Evolutionary conservation across 768 basidiomycete genomes (phyloP).

Genomic region (Podaxis carcinomalis): DNA sequence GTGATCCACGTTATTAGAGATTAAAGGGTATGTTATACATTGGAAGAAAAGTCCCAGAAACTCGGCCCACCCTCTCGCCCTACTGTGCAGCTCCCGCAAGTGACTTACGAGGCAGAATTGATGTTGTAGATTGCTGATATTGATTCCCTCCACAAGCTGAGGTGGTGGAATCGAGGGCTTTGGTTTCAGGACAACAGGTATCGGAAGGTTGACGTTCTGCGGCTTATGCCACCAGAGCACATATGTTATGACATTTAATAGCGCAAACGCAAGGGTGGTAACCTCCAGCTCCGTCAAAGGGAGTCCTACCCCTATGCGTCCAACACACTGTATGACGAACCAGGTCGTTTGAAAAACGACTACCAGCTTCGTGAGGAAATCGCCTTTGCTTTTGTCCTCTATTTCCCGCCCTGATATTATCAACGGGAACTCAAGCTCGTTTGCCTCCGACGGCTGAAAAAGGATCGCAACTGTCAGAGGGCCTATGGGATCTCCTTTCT

Average conservation of each 20-base stretch:
- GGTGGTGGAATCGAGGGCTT: background rate
- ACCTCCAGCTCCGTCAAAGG: background rate
- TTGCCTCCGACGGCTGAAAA: background rate
- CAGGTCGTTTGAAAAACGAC: constrained; percentile 19
- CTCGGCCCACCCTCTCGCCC: too few relatives aligned
- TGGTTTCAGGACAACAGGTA: background rate
- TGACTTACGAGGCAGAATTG: background rate
- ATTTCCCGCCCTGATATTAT: constrained; percentile 15
- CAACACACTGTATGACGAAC: constrained; percentile 15
- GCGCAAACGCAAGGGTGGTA: constrained; percentile 1
- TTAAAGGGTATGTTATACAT: background rate
- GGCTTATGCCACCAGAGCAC: constrained; percentile 10
- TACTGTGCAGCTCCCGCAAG: background rate
- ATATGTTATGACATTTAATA: constrained; percentile 3
- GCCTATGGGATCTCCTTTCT: background rate
- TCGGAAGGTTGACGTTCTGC: background rate
- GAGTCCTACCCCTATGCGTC: background rate
- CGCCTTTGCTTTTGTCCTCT: constrained; percentile 22
- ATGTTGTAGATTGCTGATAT: background rate
- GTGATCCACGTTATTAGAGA: background rate
- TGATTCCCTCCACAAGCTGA: background rate
- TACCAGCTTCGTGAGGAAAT: constrained; percentile 20
- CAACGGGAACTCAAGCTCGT: background rate
- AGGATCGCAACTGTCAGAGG: constrained; percentile 1
- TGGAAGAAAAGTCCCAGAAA: background rate